phyloP scores from a whole-genome alignment of 805 yeast species.

The Cyberlindnera nakhonratchasimensis region DNA sequence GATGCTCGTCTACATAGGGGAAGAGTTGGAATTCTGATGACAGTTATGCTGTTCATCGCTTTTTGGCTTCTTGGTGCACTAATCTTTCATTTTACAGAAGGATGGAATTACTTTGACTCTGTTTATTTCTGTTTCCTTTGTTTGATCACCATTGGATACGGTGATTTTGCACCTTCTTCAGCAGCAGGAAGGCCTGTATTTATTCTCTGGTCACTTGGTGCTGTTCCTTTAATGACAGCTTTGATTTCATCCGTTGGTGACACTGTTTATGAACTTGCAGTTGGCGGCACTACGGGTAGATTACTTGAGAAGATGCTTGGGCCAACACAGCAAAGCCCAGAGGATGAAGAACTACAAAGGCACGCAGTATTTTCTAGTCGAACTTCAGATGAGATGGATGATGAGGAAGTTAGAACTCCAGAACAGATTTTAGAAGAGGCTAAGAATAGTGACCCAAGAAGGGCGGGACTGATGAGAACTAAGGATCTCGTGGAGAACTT shows the following conservation, averaged over 20 bases:
- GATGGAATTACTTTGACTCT: slow-evolving; percentile 68
- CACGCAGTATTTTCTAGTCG: neutral
- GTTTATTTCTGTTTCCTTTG: slow-evolving; percentile 77
- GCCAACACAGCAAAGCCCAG: neutral
- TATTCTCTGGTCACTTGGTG: slow-evolving; percentile 74
- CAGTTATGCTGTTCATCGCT: slow-evolving; percentile 43
- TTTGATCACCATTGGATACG: slow-evolving; percentile 81
- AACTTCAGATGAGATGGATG: slow-evolving; percentile 9
- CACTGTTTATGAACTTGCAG: slow-evolving; percentile 37
- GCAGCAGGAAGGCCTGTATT: slow-evolving; percentile 71
- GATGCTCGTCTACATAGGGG: slow-evolving; percentile 36
- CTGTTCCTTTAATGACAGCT: slow-evolving; percentile 85
- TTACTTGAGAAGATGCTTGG: slow-evolving; percentile 11
- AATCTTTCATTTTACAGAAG: slow-evolving; percentile 55
- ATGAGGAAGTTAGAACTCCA: slow-evolving; percentile 14
- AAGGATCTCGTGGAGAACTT: slow-evolving; percentile 24
- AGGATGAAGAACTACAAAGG: slow-evolving; percentile 2
- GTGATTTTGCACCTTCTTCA: slow-evolving; percentile 62
- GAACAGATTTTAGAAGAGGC: slow-evolving; percentile 18
- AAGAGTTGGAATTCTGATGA: slow-evolving; percentile 35
- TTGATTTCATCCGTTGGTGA: slow-evolving; percentile 73
- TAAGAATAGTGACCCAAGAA: slow-evolving; percentile 1
- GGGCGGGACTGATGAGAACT: slow-evolving; percentile 3
- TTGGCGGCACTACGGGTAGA: slow-evolving; percentile 15
- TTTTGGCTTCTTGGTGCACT: slow-evolving; percentile 77